Evolutionary conservation across 306 rosid genomes (phyloP).

Genomic region (Prunus armeniaca): DNA sequence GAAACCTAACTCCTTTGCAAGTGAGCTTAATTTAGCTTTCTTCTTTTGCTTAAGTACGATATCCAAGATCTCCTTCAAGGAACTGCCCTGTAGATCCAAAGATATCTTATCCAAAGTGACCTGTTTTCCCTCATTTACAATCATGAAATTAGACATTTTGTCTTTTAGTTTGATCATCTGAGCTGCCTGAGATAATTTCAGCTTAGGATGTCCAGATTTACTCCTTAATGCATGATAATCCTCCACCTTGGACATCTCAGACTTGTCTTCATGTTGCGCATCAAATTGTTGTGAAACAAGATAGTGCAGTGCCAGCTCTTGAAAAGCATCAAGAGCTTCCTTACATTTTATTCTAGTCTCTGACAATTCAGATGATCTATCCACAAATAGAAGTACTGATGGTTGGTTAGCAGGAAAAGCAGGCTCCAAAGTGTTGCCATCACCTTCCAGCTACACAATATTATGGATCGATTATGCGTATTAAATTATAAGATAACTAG

Average conservation of each 20-base stretch:
- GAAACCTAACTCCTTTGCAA: conserved; percentile 87
- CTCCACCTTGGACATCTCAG: conserved; percentile 35
- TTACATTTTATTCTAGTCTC: conserved; percentile 57
- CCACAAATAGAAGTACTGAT: conserved; percentile 78
- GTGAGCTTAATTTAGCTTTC: conserved; percentile 63
- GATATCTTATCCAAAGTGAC: conserved; percentile 56
- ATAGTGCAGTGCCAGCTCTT: conserved; percentile 62
- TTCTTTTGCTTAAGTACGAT: conserved; percentile 54
- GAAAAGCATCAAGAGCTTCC: conserved; percentile 62
- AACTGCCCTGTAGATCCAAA: conserved; percentile 57
- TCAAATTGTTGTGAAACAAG: conserved; percentile 36
- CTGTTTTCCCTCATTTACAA: conserved; percentile 65
- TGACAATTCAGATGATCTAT: conserved; percentile 63
- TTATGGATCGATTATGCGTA: conserved; percentile 1
- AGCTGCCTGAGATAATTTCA: conserved; percentile 51
- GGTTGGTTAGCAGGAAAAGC: conserved; percentile 73
- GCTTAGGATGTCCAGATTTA: conserved; percentile 54
- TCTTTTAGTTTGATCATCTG: conserved; percentile 52
- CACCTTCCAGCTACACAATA: conserved; percentile 69
- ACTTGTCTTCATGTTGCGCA: conserved; percentile 30
- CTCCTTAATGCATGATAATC: conserved; percentile 39
- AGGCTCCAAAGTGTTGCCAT: conserved; percentile 43
- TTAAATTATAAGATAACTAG: neutral
- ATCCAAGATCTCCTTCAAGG: conserved; percentile 69
- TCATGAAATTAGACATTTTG: conserved; percentile 55